Percentiles rank a stretch among this genome's conserved stretches.
Evolutionary conservation across 2,329 filamentous ascomycete species (phyloP).

Genomic region (Aspergillus melleus): DNA sequence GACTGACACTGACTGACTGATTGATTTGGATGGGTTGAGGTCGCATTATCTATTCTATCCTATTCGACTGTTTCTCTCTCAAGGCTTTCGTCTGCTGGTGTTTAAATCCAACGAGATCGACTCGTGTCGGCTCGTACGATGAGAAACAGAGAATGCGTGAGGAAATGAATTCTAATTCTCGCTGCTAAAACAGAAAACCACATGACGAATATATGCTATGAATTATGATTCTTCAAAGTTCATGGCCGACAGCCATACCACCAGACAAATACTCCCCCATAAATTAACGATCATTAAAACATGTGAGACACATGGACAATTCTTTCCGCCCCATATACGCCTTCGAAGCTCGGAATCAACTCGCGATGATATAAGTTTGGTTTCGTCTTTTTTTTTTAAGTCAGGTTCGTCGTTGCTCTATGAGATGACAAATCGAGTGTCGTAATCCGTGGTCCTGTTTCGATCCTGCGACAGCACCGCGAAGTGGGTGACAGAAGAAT

Average conservation of each 20-base stretch:
- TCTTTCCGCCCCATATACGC: conserved; percentile 2
- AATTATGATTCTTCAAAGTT: not conserved
- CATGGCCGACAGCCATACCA: not conserved
- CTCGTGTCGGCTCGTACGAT: not conserved
- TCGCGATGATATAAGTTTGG: not conserved
- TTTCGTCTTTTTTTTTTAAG: not conserved
- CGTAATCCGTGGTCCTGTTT: conserved; percentile 18
- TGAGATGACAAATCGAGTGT: conserved; percentile 8
- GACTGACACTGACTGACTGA: too few species aligned
- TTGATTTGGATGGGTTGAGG: too few species aligned
- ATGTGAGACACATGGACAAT: conserved; percentile 16
- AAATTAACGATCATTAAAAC: not conserved
- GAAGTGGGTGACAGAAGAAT: not conserved
- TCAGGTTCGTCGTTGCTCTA: conserved; percentile 6
- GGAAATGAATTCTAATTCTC: not conserved
- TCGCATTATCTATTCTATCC: too few species aligned
- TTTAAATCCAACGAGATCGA: not conserved
- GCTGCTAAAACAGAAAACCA: not conserved
- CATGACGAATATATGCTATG: not conserved
- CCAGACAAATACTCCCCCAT: not conserved
- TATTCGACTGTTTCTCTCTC: too few species aligned
- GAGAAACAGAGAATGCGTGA: not conserved
- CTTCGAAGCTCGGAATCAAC: conserved; percentile 4
- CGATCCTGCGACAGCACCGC: conserved; percentile 27
- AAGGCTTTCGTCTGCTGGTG: too few species aligned